Evolutionary conservation across 768 basidiomycete genomes (phyloP), one percentile per base, ranked within the genome.

Genomic region (Favolaschia claudopus): DNA sequence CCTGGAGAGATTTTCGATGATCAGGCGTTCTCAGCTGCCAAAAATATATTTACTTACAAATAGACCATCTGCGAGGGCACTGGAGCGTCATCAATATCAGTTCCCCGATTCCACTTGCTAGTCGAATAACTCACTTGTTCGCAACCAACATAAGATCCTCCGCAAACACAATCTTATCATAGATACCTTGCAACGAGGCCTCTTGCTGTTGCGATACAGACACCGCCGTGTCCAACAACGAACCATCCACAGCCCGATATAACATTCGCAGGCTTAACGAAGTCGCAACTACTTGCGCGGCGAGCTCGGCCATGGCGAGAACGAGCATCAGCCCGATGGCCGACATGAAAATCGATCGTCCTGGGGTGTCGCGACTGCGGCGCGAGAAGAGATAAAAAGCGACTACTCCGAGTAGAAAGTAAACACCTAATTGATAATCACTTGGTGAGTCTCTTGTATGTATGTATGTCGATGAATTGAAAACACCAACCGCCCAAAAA

Each of bases 21-120:
- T 29, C 31, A 14, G 14, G 20, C 19, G 3, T 7, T 6, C 8
- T 22, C 3, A 34, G 33, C 22, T 6, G 5, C 7, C 15, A 15
- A 33, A 33, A 29, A 14, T 3, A 49, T 3, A 8, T 7, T 19
- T 14, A 37, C 55, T 29, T 37, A 48, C 55, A n/a, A 57, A 57
- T 38, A 57, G 39, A 33, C 55, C 39, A 33, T 57, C 55, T 1
- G 55, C 55, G n/a, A 57, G 15, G 31, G 33, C 38, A 24, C 55
- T 57, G 42, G 31, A 25, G n/a, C n/a, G n/a, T n/a, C n/a, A n/a
- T n/a, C n/a, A n/a, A n/a, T n/a, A n/a, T n/a, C n/a, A n/a, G n/a
- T n/a, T n/a, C n/a, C n/a, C n/a, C n/a, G n/a, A n/a, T n/a, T n/a
- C n/a, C n/a, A n/a, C n/a, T n/a, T n/a, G n/a, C 40, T 2, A 24